Base-by-base conservation (phyloP, 78 protist species). In the Dictyostelium citrinum region DNA sequence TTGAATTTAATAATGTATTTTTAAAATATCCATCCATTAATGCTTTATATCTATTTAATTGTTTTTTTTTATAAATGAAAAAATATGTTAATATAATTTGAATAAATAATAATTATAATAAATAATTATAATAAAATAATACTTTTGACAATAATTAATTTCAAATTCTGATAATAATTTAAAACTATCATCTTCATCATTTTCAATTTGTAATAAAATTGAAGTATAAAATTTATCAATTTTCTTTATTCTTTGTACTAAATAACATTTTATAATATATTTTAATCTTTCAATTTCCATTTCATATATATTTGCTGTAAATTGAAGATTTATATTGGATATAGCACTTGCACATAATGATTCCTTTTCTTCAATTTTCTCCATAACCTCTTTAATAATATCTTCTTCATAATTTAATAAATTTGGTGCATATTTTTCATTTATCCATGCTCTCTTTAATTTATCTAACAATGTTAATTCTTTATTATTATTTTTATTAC, bases 231-330 rank as follows among this genome's bases (percentile, higher is more conserved):
- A 78, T 67, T 43, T 61, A 51, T 88, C 93, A n/a, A 84, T 58
- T 45, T 88, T 88, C 80, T 88, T 67, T 5, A 88, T 41, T 49
- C 93, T 76, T 17, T 43, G 24, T 78, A 67, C 81, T 22, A 88
- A 46, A 78, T 88, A 88, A 14, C 70, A 78, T 88, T 49, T 76
- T 46, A 88, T 33, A 29, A 88, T 37, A 68, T 88, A 88, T 35
- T 88, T 88, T 20, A 88, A 35, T 88, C 93, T 76, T 68, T 88
- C 93, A 6, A 78, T 78, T 72, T 88, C 93, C 93, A 88, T 88
- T 68, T 88, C 93, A 78, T 88, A 88, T 17, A 88, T 76, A 49
- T 79, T 45, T 29, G 85, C 93, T 20, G 70, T 78, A 29, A 88
- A 88, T 64, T 85, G 92, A 58, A 22, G 58, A 17, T 24, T 37